Percentiles rank a stretch among this genome's conserved stretches.
Evolutionary conservation across 106 monocot genomes (phyloP).

Genomic region (Dendrobium catenatum): DNA sequence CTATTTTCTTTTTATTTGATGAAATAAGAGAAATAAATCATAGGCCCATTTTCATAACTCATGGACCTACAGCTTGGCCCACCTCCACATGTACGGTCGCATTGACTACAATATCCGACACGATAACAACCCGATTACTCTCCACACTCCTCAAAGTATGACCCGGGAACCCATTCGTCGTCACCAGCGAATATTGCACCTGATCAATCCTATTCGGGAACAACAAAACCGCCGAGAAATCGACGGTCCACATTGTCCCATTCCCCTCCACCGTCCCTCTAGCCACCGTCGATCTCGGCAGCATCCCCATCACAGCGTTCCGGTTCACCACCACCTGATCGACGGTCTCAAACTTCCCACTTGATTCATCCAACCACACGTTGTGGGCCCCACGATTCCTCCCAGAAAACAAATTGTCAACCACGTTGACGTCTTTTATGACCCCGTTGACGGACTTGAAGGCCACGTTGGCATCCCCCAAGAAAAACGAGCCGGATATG

Average conservation of each 20-base stretch:
- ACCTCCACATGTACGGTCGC: slow-evolving; percentile 41
- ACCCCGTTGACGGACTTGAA: slow-evolving; percentile 38
- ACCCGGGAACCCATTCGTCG: slow-evolving; percentile 3
- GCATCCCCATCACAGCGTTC: slow-evolving; percentile 29
- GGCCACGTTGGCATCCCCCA: slow-evolving; percentile 34
- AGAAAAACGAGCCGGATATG: slow-evolving; percentile 36
- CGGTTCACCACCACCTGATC: slow-evolving; percentile 32
- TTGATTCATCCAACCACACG: slow-evolving; percentile 22
- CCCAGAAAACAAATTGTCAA: slow-evolving; percentile 50
- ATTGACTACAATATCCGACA: slow-evolving; percentile 20
- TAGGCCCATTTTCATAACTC: neutral
- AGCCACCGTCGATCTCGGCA: slow-evolving; percentile 24
- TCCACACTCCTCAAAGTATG: slow-evolving; percentile 35
- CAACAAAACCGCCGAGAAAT: slow-evolving; percentile 25
- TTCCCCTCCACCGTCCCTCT: slow-evolving; percentile 19
- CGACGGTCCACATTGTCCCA: slow-evolving; percentile 32
- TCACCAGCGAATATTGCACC: slow-evolving; percentile 38
- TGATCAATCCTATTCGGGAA: slow-evolving; percentile 33
- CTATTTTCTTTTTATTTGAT: too few species aligned
- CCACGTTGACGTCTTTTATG: slow-evolving; percentile 21
- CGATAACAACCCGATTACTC: slow-evolving; percentile 43
- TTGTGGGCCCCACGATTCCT: neutral
- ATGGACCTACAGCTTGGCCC: slow-evolving; percentile 15
- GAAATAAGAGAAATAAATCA: too few species aligned
- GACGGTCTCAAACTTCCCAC: slow-evolving; percentile 13